phyloP scores from a whole-genome alignment of 176 grass and related monocot genomes.

The Oryza glumipatula region DNA sequence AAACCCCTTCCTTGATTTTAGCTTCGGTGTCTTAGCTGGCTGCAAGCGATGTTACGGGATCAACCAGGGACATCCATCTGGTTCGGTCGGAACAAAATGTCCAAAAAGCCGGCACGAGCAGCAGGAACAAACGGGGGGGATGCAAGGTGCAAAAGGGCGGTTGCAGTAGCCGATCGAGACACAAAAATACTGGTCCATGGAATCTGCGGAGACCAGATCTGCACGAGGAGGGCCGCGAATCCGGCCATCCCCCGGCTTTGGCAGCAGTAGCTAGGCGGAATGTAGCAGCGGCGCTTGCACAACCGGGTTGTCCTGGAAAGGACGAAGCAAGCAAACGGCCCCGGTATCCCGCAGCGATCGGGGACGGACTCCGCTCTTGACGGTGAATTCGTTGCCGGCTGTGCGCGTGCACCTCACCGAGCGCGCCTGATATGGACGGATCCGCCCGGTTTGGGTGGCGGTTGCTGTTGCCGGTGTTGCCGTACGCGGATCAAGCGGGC shows the following conservation, averaged over 20 bases:
- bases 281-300: conserved; percentile 20
- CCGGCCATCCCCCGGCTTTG: background rate
- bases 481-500: background rate
- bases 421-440: background rate
- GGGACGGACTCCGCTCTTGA: background rate
- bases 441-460: background rate
- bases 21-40: background rate
- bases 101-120: background rate
- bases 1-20: background rate
- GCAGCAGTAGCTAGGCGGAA: background rate
- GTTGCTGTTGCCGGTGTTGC: background rate
- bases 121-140: background rate
- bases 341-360: background rate
- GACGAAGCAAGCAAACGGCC: background rate
- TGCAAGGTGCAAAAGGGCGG: background rate
- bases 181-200: background rate
- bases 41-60: background rate
- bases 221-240: conserved; percentile 25
- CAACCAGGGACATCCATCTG: background rate
- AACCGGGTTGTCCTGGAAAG: background rate
- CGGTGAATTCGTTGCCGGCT: background rate
- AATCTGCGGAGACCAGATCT: background rate
- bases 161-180: background rate
- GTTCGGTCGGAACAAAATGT: background rate
- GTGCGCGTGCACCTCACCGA: background rate